phyloP scores from a whole-genome alignment of 192 early-diverging fungal genomes.

The Podila verticillata region DNA sequence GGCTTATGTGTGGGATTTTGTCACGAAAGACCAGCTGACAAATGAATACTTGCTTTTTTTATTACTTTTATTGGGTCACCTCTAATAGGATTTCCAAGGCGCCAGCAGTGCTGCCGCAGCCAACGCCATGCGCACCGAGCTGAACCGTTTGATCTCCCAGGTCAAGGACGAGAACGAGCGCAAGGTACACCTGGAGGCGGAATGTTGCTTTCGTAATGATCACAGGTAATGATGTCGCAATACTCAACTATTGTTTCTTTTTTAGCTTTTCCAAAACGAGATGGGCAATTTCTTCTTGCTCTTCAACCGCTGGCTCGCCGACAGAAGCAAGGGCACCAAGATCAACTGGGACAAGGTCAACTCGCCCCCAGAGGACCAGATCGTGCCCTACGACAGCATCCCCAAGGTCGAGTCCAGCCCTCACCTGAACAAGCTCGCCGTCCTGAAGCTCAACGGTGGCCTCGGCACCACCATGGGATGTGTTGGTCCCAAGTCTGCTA shows the following conservation, averaged over 20 bases:
- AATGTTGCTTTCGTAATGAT: too few species aligned
- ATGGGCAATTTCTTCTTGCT: slow-evolving; percentile 89
- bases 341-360: slow-evolving; percentile 96
- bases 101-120: slow-evolving; percentile 68
- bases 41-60: background rate
- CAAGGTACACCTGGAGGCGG: slow-evolving; percentile 47
- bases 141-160: slow-evolving; percentile 68
- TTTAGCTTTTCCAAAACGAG: slow-evolving; percentile 76
- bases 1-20: background rate
- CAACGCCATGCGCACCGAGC: slow-evolving; percentile 80
- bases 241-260: too few species aligned
- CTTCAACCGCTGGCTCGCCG: slow-evolving; percentile 87
- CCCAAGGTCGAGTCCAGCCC: slow-evolving; percentile 58
- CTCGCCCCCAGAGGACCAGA: slow-evolving; percentile 88
- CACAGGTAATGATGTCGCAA: background rate
- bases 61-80: background rate
- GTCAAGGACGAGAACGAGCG: slow-evolving; percentile 68
- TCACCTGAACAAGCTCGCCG: slow-evolving; percentile 90
- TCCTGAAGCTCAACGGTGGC: slow-evolving; percentile 99
- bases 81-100: slow-evolving; percentile 65
- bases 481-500: slow-evolving; percentile 97
- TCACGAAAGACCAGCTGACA: background rate
- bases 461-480: slow-evolving; percentile 99
- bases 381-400: slow-evolving; percentile 85
- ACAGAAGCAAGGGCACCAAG: slow-evolving; percentile 80